Evolutionary conservation across 2,329 filamentous ascomycete genomes (phyloP).

Genomic region (Torrubiellomyces zombiae): DNA sequence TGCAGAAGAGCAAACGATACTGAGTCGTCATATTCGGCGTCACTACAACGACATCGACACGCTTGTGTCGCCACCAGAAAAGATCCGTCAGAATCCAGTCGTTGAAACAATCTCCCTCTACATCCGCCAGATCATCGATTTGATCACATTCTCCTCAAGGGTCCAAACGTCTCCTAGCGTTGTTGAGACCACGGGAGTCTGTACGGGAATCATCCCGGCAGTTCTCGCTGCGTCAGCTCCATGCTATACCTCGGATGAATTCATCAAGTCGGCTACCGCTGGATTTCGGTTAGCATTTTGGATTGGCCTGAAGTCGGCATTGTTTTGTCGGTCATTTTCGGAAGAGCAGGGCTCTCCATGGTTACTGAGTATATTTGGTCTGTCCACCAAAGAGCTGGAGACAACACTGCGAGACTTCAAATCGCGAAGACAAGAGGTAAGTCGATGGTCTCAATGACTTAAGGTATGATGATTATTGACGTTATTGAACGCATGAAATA

Average conservation of each 20-base stretch:
- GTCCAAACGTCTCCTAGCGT: conserved; percentile 1
- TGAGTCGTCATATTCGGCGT: conserved; percentile 1
- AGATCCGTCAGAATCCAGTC: conserved; percentile 2
- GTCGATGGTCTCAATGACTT: background rate
- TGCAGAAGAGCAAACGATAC: conserved; percentile 1
- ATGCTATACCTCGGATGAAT: conserved; percentile 2
- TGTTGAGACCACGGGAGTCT: conserved; percentile 2
- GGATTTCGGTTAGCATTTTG: conserved; percentile 4
- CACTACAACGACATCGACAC: too few relatives aligned
- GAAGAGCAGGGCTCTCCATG: conserved; percentile 1
- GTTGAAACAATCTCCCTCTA: conserved; percentile 3
- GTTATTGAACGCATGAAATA: background rate
- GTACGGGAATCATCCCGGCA: conserved; percentile 4
- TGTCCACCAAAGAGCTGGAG: conserved; percentile 1
- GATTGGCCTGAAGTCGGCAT: conserved; percentile 3
- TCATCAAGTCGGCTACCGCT: conserved; percentile 1
- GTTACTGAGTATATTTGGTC: conserved; percentile 2
- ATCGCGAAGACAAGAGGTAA: too few relatives aligned
- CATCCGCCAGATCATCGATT: conserved; percentile 3
- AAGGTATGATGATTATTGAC: conserved; percentile 1
- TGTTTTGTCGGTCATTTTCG: background rate
- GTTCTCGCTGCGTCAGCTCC: conserved; percentile 3
- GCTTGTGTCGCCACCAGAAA: conserved; percentile 1
- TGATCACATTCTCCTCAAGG: conserved; percentile 1
- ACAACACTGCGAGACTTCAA: too few relatives aligned